A percentile compares a stretch with the other conserved stretches of the same genome.
These are phyloP conservation scores for Stentor roeselii DNA, from an alignment of 73 alveolate species.

Conservation along the genomic window DNA sequence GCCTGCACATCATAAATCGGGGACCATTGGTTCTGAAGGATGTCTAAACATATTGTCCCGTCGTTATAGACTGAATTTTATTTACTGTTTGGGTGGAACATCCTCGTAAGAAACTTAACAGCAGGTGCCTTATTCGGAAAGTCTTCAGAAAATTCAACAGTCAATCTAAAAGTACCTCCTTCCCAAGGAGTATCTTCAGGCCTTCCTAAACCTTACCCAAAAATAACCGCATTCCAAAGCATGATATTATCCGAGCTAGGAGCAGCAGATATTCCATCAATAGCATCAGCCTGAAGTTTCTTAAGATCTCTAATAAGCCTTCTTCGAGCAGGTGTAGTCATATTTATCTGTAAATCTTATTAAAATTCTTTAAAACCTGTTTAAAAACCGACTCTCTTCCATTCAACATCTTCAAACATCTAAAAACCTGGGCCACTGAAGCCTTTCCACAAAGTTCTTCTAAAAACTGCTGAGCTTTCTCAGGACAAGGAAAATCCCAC, in stretches of 20 bases:
- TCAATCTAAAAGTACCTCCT: slow-evolving; percentile 92
- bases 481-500: slow-evolving; percentile 16
- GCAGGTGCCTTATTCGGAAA: slow-evolving; percentile 97
- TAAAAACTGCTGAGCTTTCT: background rate
- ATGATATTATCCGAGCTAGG: slow-evolving; percentile 85
- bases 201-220: slow-evolving; percentile 52
- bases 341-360: too few relatives aligned
- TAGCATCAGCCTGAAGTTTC: slow-evolving; percentile 68
- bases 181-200: slow-evolving; percentile 98
- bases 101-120: slow-evolving; percentile 84
- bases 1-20: slow-evolving; percentile 95
- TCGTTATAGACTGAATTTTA: slow-evolving; percentile 60
- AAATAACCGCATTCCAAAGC: slow-evolving; percentile 94
- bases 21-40: slow-evolving; percentile 92
- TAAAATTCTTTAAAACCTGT: slow-evolving; percentile 25
- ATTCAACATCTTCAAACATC: background rate
- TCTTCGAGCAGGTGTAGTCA: slow-evolving; percentile 88
- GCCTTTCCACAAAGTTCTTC: background rate
- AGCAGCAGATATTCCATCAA: slow-evolving; percentile 82
- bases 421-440: background rate
- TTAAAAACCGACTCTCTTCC: too few relatives aligned
- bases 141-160: slow-evolving; percentile 90
- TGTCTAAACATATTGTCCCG: slow-evolving; percentile 89
- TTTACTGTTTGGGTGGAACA: slow-evolving; percentile 95
- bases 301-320: slow-evolving; percentile 90